Conservation (phyloP, 2,329 filamentous ascomycete species). For the Talaromyces sp. region DNA sequence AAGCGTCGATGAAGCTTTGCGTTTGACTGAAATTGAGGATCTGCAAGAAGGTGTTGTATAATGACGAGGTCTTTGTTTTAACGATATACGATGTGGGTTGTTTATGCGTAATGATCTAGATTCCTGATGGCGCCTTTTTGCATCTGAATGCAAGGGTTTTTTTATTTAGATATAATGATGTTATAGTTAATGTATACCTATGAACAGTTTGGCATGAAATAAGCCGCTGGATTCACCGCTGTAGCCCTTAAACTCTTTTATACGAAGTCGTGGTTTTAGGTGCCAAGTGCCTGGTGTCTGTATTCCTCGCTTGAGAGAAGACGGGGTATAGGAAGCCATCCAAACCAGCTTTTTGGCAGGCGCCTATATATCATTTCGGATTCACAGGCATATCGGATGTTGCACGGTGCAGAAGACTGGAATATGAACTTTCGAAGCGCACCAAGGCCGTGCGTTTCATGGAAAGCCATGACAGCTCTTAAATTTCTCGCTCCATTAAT, state of each 20-base stretch:
- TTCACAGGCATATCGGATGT: too few species aligned
- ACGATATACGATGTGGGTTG: neutral
- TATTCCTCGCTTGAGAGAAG: neutral
- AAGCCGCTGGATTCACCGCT: too few species aligned
- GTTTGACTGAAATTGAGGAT: conserved; percentile 71
- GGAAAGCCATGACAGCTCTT: neutral
- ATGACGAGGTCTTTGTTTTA: neutral
- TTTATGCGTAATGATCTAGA: neutral
- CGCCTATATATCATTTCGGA: neutral
- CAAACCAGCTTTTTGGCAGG: neutral
- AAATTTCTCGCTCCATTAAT: neutral
- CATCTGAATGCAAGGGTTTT: neutral
- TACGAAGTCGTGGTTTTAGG: neutral
- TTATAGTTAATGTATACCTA: neutral
- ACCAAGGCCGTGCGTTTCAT: neutral
- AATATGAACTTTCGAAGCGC: neutral
- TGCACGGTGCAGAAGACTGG: neutral
- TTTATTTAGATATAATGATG: neutral
- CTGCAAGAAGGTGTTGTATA: conserved; percentile 11
- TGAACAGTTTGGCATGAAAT: neutral
- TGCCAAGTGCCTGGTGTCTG: neutral
- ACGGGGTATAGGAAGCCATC: too few species aligned
- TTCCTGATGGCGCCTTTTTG: neutral
- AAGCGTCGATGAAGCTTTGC: conserved; percentile 79
- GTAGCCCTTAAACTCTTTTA: neutral